Base-by-base conservation (phyloP, 371 early-diverging fungal genomes). In the Mucor lusitanicus region DNA sequence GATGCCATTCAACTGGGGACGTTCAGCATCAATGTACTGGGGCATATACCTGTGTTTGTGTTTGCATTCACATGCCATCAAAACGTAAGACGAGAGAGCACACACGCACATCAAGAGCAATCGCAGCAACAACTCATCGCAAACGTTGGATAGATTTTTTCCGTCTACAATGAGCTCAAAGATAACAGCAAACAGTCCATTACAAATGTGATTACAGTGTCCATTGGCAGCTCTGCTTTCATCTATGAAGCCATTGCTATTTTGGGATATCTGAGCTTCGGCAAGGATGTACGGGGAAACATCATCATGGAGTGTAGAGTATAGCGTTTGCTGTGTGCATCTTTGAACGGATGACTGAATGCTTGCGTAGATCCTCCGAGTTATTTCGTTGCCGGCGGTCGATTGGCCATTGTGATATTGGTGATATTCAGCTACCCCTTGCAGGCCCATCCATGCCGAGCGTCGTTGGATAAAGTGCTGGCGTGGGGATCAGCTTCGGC, bases 351-450 rank as follows among this genome's bases (percentile, higher is more conserved):
- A 63, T 37, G 35, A 35, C 53, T 35, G 17, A 32, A 21, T 5
- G 9, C 1, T 30, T 32, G 17, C 28, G 2, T 67, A 90, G 90
- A 95, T 76, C 89, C 90, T 8, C 73, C 85, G 12, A 86, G 88
- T 56, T 64, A 85, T 39, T 74, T 94, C 58, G 90, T 97, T 19
- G 95, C 95, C 0, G 83, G 93, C 57, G 98, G 97, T 37, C 90
- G 95, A 46, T 71, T 95, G 0, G 93, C 97, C 5, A 94, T 99
- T 65, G 94, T 96, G 2, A 71, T 99, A 6, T 85, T 98, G 17
- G 95, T 98, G 56, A 75, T 96, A 40, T 94, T 99, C 68, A 95
- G 96, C 3, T 99, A 96, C 86, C 99, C 99, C 6, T 83, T 99
- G 9, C 99, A 99, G 80, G 87, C 92, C 58, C 96, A 98, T 69